phyloP scores from a whole-genome alignment of 805 yeast genomes.

The Ogataea pini region DNA sequence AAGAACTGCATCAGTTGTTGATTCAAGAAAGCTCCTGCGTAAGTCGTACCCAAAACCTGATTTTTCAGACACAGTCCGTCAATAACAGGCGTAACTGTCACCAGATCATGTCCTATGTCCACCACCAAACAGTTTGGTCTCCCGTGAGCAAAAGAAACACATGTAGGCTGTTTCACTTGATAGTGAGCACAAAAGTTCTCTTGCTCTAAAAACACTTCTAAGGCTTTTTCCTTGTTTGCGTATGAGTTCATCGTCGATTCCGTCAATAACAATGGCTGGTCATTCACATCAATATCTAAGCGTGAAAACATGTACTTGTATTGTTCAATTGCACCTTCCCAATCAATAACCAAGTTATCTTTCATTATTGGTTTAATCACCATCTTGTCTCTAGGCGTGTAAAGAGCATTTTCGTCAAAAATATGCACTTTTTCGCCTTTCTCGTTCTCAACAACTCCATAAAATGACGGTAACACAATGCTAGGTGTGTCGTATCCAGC shows the following conservation, averaged over 20 bases:
- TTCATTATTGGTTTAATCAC: constrained; percentile 59
- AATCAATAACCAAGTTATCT: constrained; percentile 68
- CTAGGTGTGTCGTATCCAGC: constrained; percentile 93
- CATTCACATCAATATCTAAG: constrained; percentile 53
- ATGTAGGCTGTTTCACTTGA: constrained; percentile 79
- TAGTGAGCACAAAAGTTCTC: constrained; percentile 79
- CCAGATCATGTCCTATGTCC: constrained; percentile 78
- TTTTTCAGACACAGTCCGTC: constrained; percentile 78
- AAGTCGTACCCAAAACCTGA: constrained; percentile 68
- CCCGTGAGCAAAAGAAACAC: constrained; percentile 86
- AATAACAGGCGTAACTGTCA: constrained; percentile 76
- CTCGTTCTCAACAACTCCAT: constrained; percentile 38
- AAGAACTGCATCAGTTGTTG: constrained; percentile 51
- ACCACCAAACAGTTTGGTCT: constrained; percentile 85
- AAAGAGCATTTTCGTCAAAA: constrained; percentile 36
- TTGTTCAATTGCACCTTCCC: constrained; percentile 83
- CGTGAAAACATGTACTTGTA: constrained; percentile 61
- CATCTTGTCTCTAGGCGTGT: constrained; percentile 49
- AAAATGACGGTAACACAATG: constrained; percentile 69
- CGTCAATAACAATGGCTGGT: constrained; percentile 77
- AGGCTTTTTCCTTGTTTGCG: constrained; percentile 62
- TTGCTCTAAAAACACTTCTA: constrained; percentile 71
- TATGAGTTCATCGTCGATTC: constrained; percentile 86
- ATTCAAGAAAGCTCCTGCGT: constrained; percentile 69
- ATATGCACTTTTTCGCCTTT: constrained; percentile 21